Evolutionary conservation across 2,329 filamentous ascomycete genomes (phyloP), one percentile per base, ranked within the genome.

Genomic region (Torrubiella hemipterigena): DNA sequence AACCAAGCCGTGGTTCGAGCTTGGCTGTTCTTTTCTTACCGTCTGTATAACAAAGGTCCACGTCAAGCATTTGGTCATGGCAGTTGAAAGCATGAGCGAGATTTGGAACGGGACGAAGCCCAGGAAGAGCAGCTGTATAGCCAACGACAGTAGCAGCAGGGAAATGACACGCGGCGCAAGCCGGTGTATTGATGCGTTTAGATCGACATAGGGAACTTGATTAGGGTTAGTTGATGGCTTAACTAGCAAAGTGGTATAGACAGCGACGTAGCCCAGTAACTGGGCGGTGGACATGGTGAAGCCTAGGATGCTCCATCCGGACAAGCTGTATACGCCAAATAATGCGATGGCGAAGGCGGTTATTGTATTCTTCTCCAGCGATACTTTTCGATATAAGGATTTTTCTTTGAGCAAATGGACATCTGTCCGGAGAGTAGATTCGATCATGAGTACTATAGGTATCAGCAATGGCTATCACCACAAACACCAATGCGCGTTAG

Each of bases 41-140:
- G 46, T 38, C 26, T 47, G 44, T 4, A 52, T 46, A 0, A 40
- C 42, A 17, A 52, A 59, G 32, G 46, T 54, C 56, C 58, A 63
- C 3, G 47, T 41, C 1, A 43, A 34, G 0, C 50, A 48, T 15
- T 60, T 61, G 0, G 39, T 27, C 0, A 47, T 15, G 0, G 49
- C 55, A 3, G 55, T 23, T 0, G 38, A 11, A 1, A 56, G 6
- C 0, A 40, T 38, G 2, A 38, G 21, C 3, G 35, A 20, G 8
- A 46, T 5, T 1, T 40, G 25, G 4, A 32, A 38, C 4, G 32
- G 36, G 1, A 43, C 42, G 3, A 49, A 37, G 1, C 51, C 55
- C 17, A 51, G 38, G 0, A 42, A 11, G 3, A 43, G 16, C 0
- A 27, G 27, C 24, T 56, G 44, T 1, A 41, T 9, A 2, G 20